Percentiles rank a stretch among this genome's conserved stretches.
These are phyloP conservation scores for Actinomucor elegans DNA, from an alignment of 371 early-diverging fungal genomes.

Conservation along the genomic window DNA sequence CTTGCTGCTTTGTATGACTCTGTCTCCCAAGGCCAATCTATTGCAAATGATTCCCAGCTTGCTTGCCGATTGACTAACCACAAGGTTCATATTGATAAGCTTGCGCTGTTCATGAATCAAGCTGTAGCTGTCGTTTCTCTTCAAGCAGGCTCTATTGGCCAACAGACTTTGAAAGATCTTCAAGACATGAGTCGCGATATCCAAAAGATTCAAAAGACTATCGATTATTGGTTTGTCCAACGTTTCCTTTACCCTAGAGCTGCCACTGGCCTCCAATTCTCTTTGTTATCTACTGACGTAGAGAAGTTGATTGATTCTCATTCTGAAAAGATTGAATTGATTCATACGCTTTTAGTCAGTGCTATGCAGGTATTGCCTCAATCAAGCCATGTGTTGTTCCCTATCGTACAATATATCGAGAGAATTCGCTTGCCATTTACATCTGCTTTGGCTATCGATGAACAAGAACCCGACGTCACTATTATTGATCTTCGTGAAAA, in stretches of 20 bases:
- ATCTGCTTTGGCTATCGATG: neutral
- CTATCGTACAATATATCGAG: slow-evolving; percentile 25
- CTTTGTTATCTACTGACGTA: slow-evolving; percentile 33
- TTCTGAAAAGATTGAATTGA: slow-evolving; percentile 8
- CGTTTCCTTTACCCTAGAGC: slow-evolving; percentile 36
- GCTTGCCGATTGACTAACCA: slow-evolving; percentile 39
- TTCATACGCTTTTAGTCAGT: slow-evolving; percentile 10
- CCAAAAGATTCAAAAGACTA: slow-evolving; percentile 25
- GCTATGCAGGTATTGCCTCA: slow-evolving; percentile 21
- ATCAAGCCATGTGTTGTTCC: slow-evolving; percentile 26
- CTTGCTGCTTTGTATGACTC: slow-evolving; percentile 31
- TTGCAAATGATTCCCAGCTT: slow-evolving; percentile 17
- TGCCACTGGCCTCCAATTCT: slow-evolving; percentile 21
- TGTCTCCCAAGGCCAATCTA: slow-evolving; percentile 9
- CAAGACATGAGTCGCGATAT: slow-evolving; percentile 16
- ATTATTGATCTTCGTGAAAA: slow-evolving; percentile 28
- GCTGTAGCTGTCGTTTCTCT: slow-evolving; percentile 22
- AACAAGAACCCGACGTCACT: neutral
- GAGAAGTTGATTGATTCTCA: slow-evolving; percentile 25
- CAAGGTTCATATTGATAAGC: slow-evolving; percentile 51
- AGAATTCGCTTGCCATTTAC: neutral
- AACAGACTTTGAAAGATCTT: slow-evolving; percentile 13
- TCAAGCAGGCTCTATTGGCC: slow-evolving; percentile 14
- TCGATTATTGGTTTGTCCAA: slow-evolving; percentile 32
- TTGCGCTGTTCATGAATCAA: slow-evolving; percentile 40